phyloP scores from a whole-genome alignment of 2,329 filamentous ascomycete species.

The Tolypocladium endophyticum region DNA sequence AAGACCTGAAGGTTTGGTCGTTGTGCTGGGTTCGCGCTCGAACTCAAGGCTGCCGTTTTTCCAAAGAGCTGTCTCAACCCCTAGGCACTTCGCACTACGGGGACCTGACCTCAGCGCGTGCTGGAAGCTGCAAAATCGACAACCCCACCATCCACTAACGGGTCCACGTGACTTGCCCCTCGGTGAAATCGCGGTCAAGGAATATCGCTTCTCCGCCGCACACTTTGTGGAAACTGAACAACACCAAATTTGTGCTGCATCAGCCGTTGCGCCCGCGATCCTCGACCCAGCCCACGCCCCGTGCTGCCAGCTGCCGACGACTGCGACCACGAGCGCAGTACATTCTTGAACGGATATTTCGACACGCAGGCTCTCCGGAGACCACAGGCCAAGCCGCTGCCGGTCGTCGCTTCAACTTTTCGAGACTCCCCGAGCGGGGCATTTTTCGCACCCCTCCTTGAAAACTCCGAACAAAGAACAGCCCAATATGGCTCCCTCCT shows the following conservation, averaged over 20 bases:
- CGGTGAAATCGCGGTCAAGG: constrained; percentile 19
- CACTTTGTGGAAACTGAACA: constrained; percentile 26
- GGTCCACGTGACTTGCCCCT: constrained; percentile 31
- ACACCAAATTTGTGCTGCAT: constrained; percentile 27
- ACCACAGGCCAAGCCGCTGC: neutral
- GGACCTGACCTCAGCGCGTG: neutral
- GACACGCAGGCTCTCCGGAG: neutral
- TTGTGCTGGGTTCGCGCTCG: neutral
- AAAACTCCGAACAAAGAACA: constrained; percentile 15
- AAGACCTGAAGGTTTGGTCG: neutral
- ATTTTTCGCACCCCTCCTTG: constrained; percentile 22
- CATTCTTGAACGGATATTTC: neutral
- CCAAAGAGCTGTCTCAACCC: neutral
- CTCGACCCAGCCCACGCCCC: neutral
- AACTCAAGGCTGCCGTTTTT: neutral
- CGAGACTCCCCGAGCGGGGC: constrained; percentile 21
- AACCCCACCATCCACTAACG: constrained; percentile 4
- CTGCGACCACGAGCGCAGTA: neutral
- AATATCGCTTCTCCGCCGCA: constrained; percentile 30
- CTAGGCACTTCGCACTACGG: neutral
- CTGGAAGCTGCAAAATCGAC: constrained; percentile 1
- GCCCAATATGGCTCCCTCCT: constrained; percentile 76
- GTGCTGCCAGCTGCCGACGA: neutral
- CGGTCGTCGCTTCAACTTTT: constrained; percentile 8
- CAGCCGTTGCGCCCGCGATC: neutral